Base-by-base conservation (phyloP, 495 filamentous ascomycete genomes). In the Penicillium bialowiezense region DNA sequence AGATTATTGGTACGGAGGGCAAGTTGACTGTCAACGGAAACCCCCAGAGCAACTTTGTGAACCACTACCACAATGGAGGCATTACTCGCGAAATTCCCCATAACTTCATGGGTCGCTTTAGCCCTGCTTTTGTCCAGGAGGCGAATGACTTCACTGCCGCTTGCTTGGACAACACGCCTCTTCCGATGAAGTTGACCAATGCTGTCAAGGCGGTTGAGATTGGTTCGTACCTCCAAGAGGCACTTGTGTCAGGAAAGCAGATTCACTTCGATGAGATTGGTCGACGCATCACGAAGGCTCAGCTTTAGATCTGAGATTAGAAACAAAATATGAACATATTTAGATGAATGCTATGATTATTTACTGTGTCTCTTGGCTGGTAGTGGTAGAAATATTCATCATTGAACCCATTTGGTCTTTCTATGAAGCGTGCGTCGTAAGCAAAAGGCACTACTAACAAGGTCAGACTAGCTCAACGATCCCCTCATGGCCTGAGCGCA, bases 1-100 rank as follows among this genome's bases (percentile, higher is more conserved):
- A 85, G 60, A 73, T 85, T 36, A 79, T 85, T 45, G 82, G 82
- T 5, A 84, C 81, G 0, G 67, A 75, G 50, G 82, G 81, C 2
- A 84, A 83, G 58, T 40, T 84, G 28, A 69, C 69, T 0, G 69
- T 84, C 23, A 83, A 83, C 49, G 70, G 62, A 28, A 71, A 79
- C 37, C 80, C 80, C 15, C 58, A 64, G 34, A 52, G 41, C 10
- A 74, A 77, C 40, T 67, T 81, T 18, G 77, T 83, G 36, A 73
- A 79, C 47, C 59, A 74, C 21, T 67, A 72, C 45, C 64, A 77
- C 51, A 8, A 60, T 1, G 53, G 48, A 7, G 78, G 81, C 1
- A 68, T 83, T 9, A 59, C 72, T 24, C 58, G 75, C 13, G 79
- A 83, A 59, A 70, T 82, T 6, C 75, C 77, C 10, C 51, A 48